Evolutionary conservation across 768 basidiomycete species (phyloP).

Genomic region (Candolleomyces eurysporus): DNA sequence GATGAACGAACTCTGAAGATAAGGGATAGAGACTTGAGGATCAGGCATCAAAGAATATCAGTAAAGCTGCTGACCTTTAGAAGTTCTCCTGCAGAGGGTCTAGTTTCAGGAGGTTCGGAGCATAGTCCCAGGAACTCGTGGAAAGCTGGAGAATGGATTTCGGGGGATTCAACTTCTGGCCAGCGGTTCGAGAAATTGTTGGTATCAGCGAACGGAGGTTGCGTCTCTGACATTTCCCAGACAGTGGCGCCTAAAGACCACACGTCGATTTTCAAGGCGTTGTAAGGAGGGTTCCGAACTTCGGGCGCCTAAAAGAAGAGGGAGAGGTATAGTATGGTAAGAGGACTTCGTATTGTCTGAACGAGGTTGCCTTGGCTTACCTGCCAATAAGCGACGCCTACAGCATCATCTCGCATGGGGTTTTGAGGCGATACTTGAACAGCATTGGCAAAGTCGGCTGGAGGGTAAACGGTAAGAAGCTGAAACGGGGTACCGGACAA

Average conservation of each 20-base stretch:
- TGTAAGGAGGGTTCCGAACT: constrained; percentile 71
- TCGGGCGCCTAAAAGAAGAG: constrained; percentile 47
- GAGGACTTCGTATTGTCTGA: too few relatives aligned
- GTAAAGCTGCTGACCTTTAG: constrained; percentile 46
- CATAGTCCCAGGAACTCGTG: constrained; percentile 72
- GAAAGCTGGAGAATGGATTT: constrained; percentile 63
- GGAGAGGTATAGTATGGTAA: too few relatives aligned
- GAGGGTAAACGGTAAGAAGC: neutral
- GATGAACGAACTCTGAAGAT: constrained; percentile 56
- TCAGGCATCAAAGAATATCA: too few relatives aligned
- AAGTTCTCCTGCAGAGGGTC: constrained; percentile 58
- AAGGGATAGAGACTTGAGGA: neutral
- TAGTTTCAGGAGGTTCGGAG: constrained; percentile 53
- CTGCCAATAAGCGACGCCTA: constrained; percentile 83
- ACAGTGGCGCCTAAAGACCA: constrained; percentile 84
- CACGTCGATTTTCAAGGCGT: constrained; percentile 72
- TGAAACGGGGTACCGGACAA: neutral
- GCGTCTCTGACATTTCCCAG: constrained; percentile 77
- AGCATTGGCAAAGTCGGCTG: constrained; percentile 82
- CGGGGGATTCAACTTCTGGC: constrained; percentile 59
- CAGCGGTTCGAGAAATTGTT: constrained; percentile 59
- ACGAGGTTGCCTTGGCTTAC: constrained; percentile 17
- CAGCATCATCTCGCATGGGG: constrained; percentile 53
- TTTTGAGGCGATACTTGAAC: constrained; percentile 53
- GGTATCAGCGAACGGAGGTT: constrained; percentile 68